Conservation (phyloP, 2,329 filamentous ascomycete species). For the Sordariomycetes sp. region DNA sequence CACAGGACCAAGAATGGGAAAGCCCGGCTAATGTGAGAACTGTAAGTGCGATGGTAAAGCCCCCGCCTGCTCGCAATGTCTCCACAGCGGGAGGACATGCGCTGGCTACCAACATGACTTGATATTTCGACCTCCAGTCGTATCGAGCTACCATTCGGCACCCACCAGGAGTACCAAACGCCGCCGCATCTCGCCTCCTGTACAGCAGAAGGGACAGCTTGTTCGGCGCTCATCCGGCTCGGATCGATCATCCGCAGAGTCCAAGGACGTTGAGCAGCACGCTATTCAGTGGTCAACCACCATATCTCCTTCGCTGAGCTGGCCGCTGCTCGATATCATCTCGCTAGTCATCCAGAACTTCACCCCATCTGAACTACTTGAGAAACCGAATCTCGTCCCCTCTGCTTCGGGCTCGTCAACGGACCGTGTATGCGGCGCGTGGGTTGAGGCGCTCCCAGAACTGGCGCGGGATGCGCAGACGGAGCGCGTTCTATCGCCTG, state of each 20-base stretch:
- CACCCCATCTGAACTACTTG: slow-evolving; percentile 1
- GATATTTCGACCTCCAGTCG: slow-evolving; percentile 3
- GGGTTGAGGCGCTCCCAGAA: slow-evolving; percentile 21
- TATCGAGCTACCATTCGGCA: background rate
- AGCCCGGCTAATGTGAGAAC: background rate
- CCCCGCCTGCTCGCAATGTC: slow-evolving; percentile 5
- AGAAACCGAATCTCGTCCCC: background rate
- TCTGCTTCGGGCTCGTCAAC: slow-evolving; percentile 10
- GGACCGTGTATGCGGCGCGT: slow-evolving; percentile 22
- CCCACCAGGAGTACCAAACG: background rate
- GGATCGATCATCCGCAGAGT: too few species aligned
- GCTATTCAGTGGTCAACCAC: too few species aligned
- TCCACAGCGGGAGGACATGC: background rate
- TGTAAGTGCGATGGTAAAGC: slow-evolving; percentile 5
- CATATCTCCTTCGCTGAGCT: slow-evolving; percentile 1
- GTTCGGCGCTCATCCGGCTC: too few species aligned
- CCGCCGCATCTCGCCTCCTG: too few species aligned
- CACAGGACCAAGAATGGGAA: too few species aligned
- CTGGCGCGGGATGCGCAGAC: slow-evolving; percentile 8
- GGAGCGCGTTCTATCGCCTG: slow-evolving; percentile 10
- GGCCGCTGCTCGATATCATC: slow-evolving; percentile 6
- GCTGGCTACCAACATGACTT: slow-evolving; percentile 5
- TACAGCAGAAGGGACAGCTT: too few species aligned
- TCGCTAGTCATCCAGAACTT: slow-evolving; percentile 7
- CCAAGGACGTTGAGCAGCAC: too few species aligned